phyloP scores from a whole-genome alignment of 1,284 basidiomycete species.

The Marasmius oreades region DNA sequence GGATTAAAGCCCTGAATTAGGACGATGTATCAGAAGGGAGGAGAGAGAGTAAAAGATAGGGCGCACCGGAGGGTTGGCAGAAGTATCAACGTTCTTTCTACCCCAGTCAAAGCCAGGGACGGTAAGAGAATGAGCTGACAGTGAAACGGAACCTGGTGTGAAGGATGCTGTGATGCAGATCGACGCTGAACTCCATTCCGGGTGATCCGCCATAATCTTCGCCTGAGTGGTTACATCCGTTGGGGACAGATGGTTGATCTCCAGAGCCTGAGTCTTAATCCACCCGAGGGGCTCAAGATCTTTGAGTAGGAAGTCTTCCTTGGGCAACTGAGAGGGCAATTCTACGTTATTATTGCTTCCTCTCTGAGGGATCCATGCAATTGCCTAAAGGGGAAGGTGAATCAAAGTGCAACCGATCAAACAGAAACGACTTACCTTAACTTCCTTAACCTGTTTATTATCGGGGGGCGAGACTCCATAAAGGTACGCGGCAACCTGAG shows the following conservation, averaged over 20 bases:
- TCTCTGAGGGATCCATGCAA: slow-evolving; percentile 95
- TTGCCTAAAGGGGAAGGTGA: slow-evolving; percentile 49
- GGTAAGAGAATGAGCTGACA: slow-evolving; percentile 89
- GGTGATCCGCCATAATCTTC: slow-evolving; percentile 94
- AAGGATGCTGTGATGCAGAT: slow-evolving; percentile 96
- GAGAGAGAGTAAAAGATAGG: slow-evolving; percentile 1
- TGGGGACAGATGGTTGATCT: slow-evolving; percentile 90
- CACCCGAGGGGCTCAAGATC: slow-evolving; percentile 96
- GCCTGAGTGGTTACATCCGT: slow-evolving; percentile 95
- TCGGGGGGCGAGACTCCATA: slow-evolving; percentile 93
- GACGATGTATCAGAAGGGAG: slow-evolving; percentile 16
- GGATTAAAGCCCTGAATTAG: slow-evolving; percentile 82
- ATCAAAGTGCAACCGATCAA: too few species aligned
- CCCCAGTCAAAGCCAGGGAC: slow-evolving; percentile 98
- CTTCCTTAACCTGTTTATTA: slow-evolving; percentile 98
- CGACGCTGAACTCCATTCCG: slow-evolving; percentile 91
- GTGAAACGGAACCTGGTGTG: slow-evolving; percentile 95
- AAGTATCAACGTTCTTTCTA: slow-evolving; percentile 85
- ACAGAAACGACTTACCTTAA: slow-evolving; percentile 82
- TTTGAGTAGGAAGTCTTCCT: slow-evolving; percentile 92
- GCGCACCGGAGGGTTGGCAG: slow-evolving; percentile 73
- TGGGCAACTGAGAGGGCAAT: slow-evolving; percentile 81
- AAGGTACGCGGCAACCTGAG: slow-evolving; percentile 92
- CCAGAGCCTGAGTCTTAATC: slow-evolving; percentile 95
- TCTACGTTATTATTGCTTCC: slow-evolving; percentile 94